Evolutionary conservation across 2,329 filamentous ascomycete genomes (phyloP), one percentile per base, ranked within the genome.

Genomic region (Aspergillus brasiliensis): DNA sequence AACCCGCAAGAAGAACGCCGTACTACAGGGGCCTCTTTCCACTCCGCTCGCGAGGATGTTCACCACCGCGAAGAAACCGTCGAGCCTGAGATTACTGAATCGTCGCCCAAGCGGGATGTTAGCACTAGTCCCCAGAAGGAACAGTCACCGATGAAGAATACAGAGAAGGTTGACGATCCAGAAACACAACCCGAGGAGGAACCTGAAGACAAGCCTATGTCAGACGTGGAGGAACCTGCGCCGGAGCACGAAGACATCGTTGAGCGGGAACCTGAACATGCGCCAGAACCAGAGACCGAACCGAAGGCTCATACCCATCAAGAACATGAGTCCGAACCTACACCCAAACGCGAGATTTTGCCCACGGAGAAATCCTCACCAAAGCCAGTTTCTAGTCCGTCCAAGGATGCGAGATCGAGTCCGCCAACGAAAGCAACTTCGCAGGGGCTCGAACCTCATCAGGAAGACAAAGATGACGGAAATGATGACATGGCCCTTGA

Each of bases 1-100:
- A 70, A 71, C 31, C 59, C 66, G 6, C 73, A 71, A 2, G 60
- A 69, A 37, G 71, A 71, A 42, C 69, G 75, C 51, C 75, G 78
- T 54, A 78, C 75, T 8, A 77, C 77, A 8, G 78, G 79, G 49
- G 75, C 73, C 23, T 81, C 79, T 1, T 82, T 82, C 63, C 79
- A 81, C 59, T 82, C 80, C 8, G 80, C 80, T 8, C 73, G 71
- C 54, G 77, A 80, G 62, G 68, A 78, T 51, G 64, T 73, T 31
- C 66, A 69, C 49, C 60, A 73, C 49, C 71, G 75, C 21, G 72
- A 65, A 58, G 67, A 74, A 60, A 78, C 74, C 1, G 70, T 72
- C 13, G 76, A 80, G 54, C 77, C 76, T 8, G 69, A 70, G 58
- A 71, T 73, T 40, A 59, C 72, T n/a, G 72, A 71, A 49, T 56